phyloP scores from a whole-genome alignment of 2,329 filamentous ascomycete genomes.

The Aspergillus hortae region DNA sequence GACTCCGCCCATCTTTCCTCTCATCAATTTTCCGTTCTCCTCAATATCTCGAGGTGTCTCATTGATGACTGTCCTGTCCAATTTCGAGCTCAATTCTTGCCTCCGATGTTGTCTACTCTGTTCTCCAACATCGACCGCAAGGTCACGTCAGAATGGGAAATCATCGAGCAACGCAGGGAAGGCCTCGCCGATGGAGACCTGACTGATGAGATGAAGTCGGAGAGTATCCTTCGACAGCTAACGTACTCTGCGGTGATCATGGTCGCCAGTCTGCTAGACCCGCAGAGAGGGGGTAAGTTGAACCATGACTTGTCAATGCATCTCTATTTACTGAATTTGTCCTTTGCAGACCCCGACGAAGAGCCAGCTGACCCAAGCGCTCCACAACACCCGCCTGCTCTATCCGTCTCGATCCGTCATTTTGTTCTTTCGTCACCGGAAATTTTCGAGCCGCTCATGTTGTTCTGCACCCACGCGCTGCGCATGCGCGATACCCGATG shows the following conservation, averaged over 20 bases:
- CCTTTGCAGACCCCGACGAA: conserved; percentile 32
- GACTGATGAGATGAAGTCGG: conserved; percentile 95
- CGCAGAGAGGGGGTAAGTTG: conserved; percentile 58
- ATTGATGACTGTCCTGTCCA: conserved; percentile 88
- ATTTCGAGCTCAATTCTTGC: conserved; percentile 74
- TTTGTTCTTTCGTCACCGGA: conserved; percentile 76
- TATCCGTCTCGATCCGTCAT: conserved; percentile 63
- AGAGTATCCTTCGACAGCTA: conserved; percentile 88
- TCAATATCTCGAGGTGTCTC: conserved; percentile 82
- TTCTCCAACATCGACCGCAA: conserved; percentile 86
- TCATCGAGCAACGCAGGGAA: conserved; percentile 58
- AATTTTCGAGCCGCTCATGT: conserved; percentile 80
- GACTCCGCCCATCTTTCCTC: conserved; percentile 80
- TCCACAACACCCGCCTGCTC: conserved; percentile 35
- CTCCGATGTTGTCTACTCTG: conserved; percentile 74
- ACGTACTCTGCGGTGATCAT: conserved; percentile 91
- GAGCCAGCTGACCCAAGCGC: conserved; percentile 31
- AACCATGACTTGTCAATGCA: conserved; percentile 1
- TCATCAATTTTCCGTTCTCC: conserved; percentile 88
- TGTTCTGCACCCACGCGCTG: conserved; percentile 89
- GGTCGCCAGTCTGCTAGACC: conserved; percentile 84
- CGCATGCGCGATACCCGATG: conserved; percentile 86
- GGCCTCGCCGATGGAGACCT: conserved; percentile 71
- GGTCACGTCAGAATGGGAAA: conserved; percentile 81
- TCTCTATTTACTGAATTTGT: conserved; percentile 5